A percentile compares a stretch with the other conserved stretches of the same genome.
Evolutionary conservation across 192 early-diverging fungal species (phyloP).

Genomic region (Phlyctochytrium bullatum): DNA sequence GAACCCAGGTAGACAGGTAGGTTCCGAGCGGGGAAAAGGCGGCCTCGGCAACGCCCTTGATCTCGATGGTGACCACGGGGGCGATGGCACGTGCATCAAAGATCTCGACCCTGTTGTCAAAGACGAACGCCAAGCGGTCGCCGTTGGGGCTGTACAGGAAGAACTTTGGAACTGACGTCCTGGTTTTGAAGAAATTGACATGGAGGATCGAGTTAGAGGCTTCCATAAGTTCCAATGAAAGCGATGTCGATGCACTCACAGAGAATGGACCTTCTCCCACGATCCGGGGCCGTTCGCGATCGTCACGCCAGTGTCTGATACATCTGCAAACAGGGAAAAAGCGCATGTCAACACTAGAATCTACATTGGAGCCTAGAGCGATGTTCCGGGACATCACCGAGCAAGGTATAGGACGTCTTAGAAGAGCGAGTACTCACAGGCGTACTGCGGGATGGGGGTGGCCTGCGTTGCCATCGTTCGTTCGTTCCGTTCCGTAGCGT

Average conservation of each 20-base stretch:
- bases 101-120: constrained; percentile 64
- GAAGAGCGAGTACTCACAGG: no score
- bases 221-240: no score
- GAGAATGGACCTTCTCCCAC: not conserved
- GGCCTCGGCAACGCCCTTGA: constrained; percentile 73
- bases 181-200: no score
- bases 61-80: constrained; percentile 61
- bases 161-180: not conserved
- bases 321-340: no score
- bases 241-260: not conserved
- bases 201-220: no score
- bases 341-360: no score
- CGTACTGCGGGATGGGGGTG: no score
- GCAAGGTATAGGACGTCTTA: no score
- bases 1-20: constrained; percentile 87
- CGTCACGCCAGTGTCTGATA: not conserved
- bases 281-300: not conserved
- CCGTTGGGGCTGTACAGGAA: constrained; percentile 72
- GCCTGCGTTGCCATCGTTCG: no score
- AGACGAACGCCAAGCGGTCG: constrained; percentile 56
- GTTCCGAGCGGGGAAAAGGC: constrained; percentile 89
- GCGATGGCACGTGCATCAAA: constrained; percentile 54
- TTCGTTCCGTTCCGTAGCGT: no score
- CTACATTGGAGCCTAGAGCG: no score
- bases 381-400: no score